Base-by-base conservation (phyloP, 768 basidiomycete genomes). In the Boletus vinaceobasis region DNA sequence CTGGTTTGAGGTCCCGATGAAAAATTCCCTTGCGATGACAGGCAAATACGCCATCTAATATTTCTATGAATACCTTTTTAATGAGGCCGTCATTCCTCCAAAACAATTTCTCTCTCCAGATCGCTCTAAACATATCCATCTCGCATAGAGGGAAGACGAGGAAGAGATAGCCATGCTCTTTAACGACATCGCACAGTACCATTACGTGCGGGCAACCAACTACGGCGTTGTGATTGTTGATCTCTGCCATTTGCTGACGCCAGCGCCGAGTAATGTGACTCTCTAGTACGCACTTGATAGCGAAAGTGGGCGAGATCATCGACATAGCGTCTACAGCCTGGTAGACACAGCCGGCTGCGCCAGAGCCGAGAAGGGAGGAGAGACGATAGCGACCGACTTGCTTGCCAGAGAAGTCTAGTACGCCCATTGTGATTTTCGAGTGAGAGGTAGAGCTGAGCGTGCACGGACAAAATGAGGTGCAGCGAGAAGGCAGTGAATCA, bases 1-100 rank as follows among this genome's bases (percentile, higher is more conserved):
- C 93, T 1, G 91, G 91, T 68, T 94, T 93, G 65, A 94, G 79
- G 64, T 93, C 91, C 23, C 91, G 86, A 71, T 94, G 93, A 67
- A 78, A 92, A 55, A 95, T 80, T 13, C 83, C 81, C 29, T 77
- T 74, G 33, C 74, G 69, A 64, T 94, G 91, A 64, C 88, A 90
- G 61, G 86, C 79, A 47, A 84, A 76, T 48, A 94, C 82, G 1
- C 88, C 87, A 60, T 91, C 88, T 59, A 93, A 69, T 52, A 95
- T 78, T 62, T 93, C 87, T 39, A 88, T 56, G 69, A 91, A 93
- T 32, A 81, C 78, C 39, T 68, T 66, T 65, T 81, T 86, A 72
- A 91, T 83, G 60, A 87, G 78, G 2, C 65, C 67, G 53, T 82
- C 81, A 56, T 89, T 79, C 43, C 80, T 77, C 52, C 79, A 71